Evolutionary conservation across 129 eudicot species (phyloP).

Genomic region (Solidago caesia): DNA sequence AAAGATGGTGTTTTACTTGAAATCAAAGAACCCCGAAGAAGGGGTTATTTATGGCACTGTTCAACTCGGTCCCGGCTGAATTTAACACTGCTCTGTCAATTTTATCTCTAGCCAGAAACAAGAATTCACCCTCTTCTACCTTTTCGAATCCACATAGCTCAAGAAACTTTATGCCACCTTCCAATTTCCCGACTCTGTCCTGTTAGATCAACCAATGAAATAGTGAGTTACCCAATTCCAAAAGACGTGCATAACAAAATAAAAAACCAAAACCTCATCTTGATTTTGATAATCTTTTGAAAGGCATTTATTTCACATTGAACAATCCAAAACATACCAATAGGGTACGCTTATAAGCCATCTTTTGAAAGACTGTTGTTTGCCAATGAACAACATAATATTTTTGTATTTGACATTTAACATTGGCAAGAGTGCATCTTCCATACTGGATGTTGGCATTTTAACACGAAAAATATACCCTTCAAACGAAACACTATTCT

Average conservation of each 20-base stretch:
- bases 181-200: slow-evolving; percentile 82
- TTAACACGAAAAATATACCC: no score
- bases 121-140: slow-evolving; percentile 69
- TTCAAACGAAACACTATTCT: no score
- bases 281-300: neutral
- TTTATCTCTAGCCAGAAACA: slow-evolving; percentile 73
- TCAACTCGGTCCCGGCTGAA: slow-evolving; percentile 71
- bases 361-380: no score
- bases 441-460: no score
- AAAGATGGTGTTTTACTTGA: neutral
- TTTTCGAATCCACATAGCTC: slow-evolving; percentile 86
- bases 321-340: no score
- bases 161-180: slow-evolving; percentile 77
- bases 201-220: slow-evolving; percentile 28
- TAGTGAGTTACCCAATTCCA: neutral
- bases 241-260: neutral
- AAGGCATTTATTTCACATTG: no score
- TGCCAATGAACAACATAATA: no score
- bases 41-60: slow-evolving; percentile 78
- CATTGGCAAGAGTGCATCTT: no score
- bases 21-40: slow-evolving; percentile 77
- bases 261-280: neutral
- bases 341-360: no score
- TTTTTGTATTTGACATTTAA: no score
- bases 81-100: slow-evolving; percentile 64